Evolutionary conservation across 495 filamentous ascomycete species (phyloP).

Genomic region (Aspergillus biplanus): DNA sequence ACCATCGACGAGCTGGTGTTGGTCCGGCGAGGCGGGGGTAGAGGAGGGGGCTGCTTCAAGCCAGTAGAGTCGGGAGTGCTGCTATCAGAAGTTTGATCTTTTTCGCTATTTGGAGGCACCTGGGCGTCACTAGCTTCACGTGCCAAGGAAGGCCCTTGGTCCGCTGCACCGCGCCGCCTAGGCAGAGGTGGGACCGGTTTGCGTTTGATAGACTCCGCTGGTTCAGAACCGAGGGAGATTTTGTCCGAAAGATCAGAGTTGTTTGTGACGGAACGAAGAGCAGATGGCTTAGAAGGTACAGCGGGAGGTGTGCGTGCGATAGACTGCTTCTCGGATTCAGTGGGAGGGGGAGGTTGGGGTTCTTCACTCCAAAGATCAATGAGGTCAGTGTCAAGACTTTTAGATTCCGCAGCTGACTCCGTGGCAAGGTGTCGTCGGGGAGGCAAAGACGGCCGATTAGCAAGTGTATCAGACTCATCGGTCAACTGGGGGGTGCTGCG

Average conservation of each 20-base stretch:
- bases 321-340: slow-evolving; percentile 26
- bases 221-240: slow-evolving; percentile 2
- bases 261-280: slow-evolving; percentile 54
- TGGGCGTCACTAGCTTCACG: slow-evolving; percentile 14
- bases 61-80: slow-evolving; percentile 17
- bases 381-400: slow-evolving; percentile 53
- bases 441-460: slow-evolving; percentile 41
- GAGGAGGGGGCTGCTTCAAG: slow-evolving; percentile 34
- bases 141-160: slow-evolving; percentile 27
- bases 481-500: slow-evolving; percentile 35
- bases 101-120: neutral
- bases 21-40: slow-evolving; percentile 42
- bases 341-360: slow-evolving; percentile 19
- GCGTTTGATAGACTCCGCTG: slow-evolving; percentile 34
- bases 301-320: slow-evolving; percentile 50
- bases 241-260: slow-evolving; percentile 21
- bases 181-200: slow-evolving; percentile 52
- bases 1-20: slow-evolving; percentile 33
- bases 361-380: slow-evolving; percentile 66
- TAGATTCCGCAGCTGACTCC: slow-evolving; percentile 23
- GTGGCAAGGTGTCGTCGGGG: slow-evolving; percentile 36
- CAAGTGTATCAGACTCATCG: slow-evolving; percentile 31
- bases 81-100: slow-evolving; percentile 4
- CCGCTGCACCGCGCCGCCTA: slow-evolving; percentile 37
- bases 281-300: slow-evolving; percentile 68